phyloP scores from a whole-genome alignment of 2,329 filamentous ascomycete species.

The Trichoderma koningiopsis region DNA sequence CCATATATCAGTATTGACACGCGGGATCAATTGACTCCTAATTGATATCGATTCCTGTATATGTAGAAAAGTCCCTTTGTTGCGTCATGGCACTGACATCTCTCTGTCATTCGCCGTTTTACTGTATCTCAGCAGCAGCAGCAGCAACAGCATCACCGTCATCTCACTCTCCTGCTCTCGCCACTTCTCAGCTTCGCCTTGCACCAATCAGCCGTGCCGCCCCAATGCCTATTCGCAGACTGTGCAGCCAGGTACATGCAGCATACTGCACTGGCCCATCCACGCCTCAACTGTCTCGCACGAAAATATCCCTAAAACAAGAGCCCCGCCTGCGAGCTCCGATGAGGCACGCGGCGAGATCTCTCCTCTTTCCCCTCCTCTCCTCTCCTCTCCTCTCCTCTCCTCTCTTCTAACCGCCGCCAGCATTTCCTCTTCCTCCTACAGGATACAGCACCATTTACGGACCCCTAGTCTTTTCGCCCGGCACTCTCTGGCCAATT shows the following conservation, averaged over 20 bases:
- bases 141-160: not conserved
- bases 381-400: too few species aligned
- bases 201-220: conserved; percentile 3
- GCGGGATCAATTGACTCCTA: not conserved
- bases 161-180: not conserved
- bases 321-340: not conserved
- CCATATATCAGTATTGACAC: not conserved
- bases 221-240: not conserved
- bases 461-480: not conserved
- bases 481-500: not conserved
- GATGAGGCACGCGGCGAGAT: conserved; percentile 2
- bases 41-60: not conserved
- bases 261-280: not conserved
- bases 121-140: not conserved
- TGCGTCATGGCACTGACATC: not conserved
- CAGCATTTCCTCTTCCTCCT: not conserved
- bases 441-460: not conserved
- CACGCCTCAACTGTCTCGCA: too few species aligned
- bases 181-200: not conserved
- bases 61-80: not conserved
- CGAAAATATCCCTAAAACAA: not conserved
- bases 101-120: not conserved
- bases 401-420: not conserved
- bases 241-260: not conserved
- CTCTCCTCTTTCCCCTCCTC: not conserved